Base-by-base conservation (phyloP, 148 eudicot genomes). In the Camellia japonica region DNA sequence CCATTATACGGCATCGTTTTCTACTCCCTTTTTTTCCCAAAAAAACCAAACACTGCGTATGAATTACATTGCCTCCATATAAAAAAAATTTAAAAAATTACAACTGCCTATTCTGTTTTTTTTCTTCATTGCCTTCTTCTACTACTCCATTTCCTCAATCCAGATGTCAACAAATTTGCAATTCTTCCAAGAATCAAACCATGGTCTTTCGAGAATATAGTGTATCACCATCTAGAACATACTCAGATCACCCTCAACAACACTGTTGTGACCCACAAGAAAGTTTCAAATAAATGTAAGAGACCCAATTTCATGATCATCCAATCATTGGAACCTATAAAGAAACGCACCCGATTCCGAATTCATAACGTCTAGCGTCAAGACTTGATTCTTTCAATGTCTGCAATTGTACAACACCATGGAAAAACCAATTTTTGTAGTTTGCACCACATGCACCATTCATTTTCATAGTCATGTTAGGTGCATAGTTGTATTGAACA, bases 341-440 rank as follows among this genome's bases (percentile, higher is more conserved):
- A 96, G 74, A 82, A 78, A 96, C 0, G 97, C 97, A 18, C 99
- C 99, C 0, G 87, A 82, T 61, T 94, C 83, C 0, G 83, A 68
- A 74, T 94, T 96, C 56, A 96, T 97, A 63, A 90, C 79, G 74
- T 92, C 95, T 0, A 95, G 97, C 1, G 92, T 91, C 55, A 96
- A 72, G 0, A 84, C 82, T 87, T 72, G 85, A 42, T 96, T 96
- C 79, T 96, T 96, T 0, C 87, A 84, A 68, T 96, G 99, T 38
- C 92, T 94, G 73, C 97, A 96, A 70, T 96, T 96, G 71, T 96
- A 96, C 84, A 96, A 78, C 79, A 96, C 99, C 99, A 96, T 92
- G 0, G 99, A 23, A 96, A 2, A 97, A 93, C 99, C 99, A 96
- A 68, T 96, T 96, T 90, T 96, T 96, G 91, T 83, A 7, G 99